A percentile compares a stretch with the other conserved stretches of the same genome.
Conservation (phyloP, 768 basidiomycete species). For the Tephrocybe sp. region DNA sequence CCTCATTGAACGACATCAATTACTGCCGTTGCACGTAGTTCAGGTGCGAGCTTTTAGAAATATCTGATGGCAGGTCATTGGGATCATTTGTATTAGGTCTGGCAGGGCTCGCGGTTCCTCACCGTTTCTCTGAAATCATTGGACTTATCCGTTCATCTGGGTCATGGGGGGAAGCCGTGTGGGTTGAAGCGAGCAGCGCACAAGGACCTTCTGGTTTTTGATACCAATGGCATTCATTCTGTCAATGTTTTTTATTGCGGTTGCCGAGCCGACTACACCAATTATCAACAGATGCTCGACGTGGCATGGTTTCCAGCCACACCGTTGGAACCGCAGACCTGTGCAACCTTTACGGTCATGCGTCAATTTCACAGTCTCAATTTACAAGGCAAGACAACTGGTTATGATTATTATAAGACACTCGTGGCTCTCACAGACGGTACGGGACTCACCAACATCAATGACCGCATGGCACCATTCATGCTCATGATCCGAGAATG, state of each 20-base stretch:
- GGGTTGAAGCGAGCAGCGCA: too few relatives aligned
- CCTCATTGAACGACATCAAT: too few relatives aligned
- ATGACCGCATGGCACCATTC: background rate
- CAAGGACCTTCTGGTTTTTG: too few relatives aligned
- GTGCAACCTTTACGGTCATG: slow-evolving; percentile 10
- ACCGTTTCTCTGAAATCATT: too few relatives aligned
- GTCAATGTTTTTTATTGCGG: background rate
- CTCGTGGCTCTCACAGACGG: slow-evolving; percentile 5
- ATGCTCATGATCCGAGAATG: background rate
- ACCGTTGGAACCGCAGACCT: slow-evolving; percentile 8
- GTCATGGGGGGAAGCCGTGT: too few relatives aligned
- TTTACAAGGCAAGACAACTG: slow-evolving; percentile 7
- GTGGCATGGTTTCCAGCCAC: slow-evolving; percentile 8
- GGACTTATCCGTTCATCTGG: too few relatives aligned
- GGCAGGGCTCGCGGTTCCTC: too few relatives aligned
- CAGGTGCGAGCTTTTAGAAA: too few relatives aligned
- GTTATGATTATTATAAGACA: slow-evolving; percentile 10
- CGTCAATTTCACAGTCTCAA: slow-evolving; percentile 12
- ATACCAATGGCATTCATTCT: too few relatives aligned
- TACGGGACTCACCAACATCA: background rate
- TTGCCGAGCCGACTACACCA: background rate
- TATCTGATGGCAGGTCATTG: too few relatives aligned
- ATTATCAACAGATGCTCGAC: slow-evolving; percentile 7
- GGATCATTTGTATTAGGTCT: too few relatives aligned
- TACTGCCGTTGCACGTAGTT: too few relatives aligned